Base-by-base conservation (phyloP, 2,329 filamentous ascomycete genomes). In the Arachnomyces sp. region DNA sequence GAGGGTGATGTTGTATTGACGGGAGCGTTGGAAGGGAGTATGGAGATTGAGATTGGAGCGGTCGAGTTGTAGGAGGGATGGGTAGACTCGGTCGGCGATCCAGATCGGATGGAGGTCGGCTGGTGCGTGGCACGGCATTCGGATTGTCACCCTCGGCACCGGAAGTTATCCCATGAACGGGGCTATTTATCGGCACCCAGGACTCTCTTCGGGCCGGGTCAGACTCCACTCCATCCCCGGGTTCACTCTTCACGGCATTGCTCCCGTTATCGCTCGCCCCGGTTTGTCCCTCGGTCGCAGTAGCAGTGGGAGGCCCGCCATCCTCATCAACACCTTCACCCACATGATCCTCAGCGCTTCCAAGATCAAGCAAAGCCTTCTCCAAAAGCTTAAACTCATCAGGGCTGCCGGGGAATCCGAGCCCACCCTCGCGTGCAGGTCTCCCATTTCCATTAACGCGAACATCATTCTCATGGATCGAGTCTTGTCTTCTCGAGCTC, bases 351-450 rank as follows among this genome's bases (percentile, higher is more conserved):
- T 66, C 63, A 7, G 59, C 53, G 31, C 49, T 50, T 8, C 64
- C 64, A 37, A 63, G 61, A 16, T 66, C 64, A 3, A 59, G 45
- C 46, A 67, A 62, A 1, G 63, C 39, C 48, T 64, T 65, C 39
- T 66, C 64, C 3, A 66, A 49, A n/a, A 65, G 38, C 41, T 59
- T 65, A 43, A 64, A 59, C 25, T 66, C 63, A 15, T 66, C 61
- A 1, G 56, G 20, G 20, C 20, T 25, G 9, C 20, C 9, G 20
- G 20, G 55, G 9, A 54, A 56, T n/a, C 57, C 54, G 14, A 42
- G n/a, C 2, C 55, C 59, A 12, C 55, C 51, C 31, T 64, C 61
- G 9, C 59, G 58, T 6, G 59, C 34, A 5, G 28, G 57, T 7
- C 53, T 41, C 0, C 58, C 60, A 28, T 62, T 60, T 8, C 41